A percentile compares a stretch with the other conserved stretches of the same genome.
Evolutionary conservation across 129 eudicot genomes (phyloP).

Genomic region (Flaveria bidentis): DNA sequence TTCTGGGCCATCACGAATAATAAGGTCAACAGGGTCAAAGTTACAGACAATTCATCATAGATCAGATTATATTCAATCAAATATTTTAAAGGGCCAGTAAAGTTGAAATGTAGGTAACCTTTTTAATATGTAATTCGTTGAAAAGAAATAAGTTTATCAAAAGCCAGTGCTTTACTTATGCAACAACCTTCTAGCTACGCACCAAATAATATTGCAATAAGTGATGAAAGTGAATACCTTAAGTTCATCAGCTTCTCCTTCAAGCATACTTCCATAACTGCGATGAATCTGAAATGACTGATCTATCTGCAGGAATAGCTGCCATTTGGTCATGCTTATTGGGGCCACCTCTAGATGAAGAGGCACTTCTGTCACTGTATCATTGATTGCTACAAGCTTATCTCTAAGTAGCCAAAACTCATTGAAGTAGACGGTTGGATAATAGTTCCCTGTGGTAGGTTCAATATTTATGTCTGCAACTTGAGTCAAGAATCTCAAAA

Average conservation of each 20-base stretch:
- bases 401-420: conserved; percentile 98
- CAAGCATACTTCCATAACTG: conserved; percentile 96
- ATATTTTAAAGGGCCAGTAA: not conserved
- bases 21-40: not conserved
- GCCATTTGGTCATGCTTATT: conserved; percentile 99
- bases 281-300: conserved; percentile 94
- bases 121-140: not conserved
- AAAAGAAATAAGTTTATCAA: not conserved
- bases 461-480: conserved; percentile 78
- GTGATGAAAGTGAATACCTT: conserved; percentile 55
- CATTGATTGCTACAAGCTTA: conserved; percentile 72
- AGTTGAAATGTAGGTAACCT: not conserved
- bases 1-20: not conserved
- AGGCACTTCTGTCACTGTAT: conserved; percentile 74
- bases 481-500: conserved; percentile 53
- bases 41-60: not conserved
- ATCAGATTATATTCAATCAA: not conserved
- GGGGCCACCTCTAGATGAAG: conserved; percentile 90
- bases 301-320: conserved; percentile 84
- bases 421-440: conserved; percentile 78
- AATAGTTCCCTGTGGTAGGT: conserved; percentile 75
- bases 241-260: conserved; percentile 96
- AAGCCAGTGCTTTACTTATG: not conserved
- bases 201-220: not conserved
- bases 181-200: not conserved